phyloP scores from a whole-genome alignment of 2,329 filamentous ascomycete species.

The Zymoseptoria crescenta region DNA sequence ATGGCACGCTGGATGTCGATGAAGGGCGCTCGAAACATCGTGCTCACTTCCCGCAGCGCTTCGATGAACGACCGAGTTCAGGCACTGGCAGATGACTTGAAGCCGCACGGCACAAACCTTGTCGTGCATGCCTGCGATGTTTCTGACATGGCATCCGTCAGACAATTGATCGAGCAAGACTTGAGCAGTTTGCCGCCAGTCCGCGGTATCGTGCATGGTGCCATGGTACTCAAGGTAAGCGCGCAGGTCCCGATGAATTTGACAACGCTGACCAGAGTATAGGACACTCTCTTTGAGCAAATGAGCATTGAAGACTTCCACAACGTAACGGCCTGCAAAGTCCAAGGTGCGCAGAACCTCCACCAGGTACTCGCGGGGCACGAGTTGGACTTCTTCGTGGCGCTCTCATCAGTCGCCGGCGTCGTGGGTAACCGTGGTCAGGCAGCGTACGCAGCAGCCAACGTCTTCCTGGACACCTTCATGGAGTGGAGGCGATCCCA shows the following conservation, averaged over 20 bases:
- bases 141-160: neutral
- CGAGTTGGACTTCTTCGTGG: constrained; percentile 39
- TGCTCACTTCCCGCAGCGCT: neutral
- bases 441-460: constrained; percentile 52
- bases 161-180: neutral
- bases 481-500: constrained; percentile 18
- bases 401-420: constrained; percentile 48
- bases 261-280: neutral
- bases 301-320: constrained; percentile 6
- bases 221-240: neutral
- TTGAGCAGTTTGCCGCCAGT: neutral
- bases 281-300: constrained; percentile 5
- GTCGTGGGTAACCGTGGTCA: constrained; percentile 51
- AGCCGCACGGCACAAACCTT: neutral
- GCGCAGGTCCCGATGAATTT: neutral
- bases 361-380: constrained; percentile 30
- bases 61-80: neutral
- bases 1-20: neutral
- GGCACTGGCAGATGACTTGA: neutral
- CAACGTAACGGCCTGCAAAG: constrained; percentile 5
- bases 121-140: neutral
- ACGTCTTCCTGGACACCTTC: constrained; percentile 23
- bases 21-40: constrained; percentile 1
- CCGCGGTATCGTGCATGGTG: neutral
- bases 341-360: constrained; percentile 35